Evolutionary conservation across 768 basidiomycete species (phyloP), one percentile per base, ranked within the genome.

Genomic region (Paxillus rubicundulus): DNA sequence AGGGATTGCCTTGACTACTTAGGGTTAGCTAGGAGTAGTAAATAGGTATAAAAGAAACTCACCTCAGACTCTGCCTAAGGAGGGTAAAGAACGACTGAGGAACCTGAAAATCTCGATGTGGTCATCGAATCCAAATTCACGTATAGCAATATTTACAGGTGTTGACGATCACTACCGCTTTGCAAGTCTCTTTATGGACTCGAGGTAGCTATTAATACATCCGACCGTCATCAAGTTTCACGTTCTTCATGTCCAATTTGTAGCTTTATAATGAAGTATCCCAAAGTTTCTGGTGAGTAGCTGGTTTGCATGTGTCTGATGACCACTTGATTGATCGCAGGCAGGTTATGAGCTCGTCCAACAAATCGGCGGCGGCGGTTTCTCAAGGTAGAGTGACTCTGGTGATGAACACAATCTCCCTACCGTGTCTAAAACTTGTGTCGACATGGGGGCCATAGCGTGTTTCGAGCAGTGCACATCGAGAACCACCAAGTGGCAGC

Each of bases 361-460:
- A 55, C 80, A 87, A 67, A 86, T 95, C 39, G 92, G 92, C 8
- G 89, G 90, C 2, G 92, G 92, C 17, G 90, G 87, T 13, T 95
- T 94, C 69, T 89, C 92, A 42, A 86, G 77, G 92, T 91, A 56
- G 67, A 18, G 28, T 40, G n/a, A 9, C 18, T 13, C 45, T 7
- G 30, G 16, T 5, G 12, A n/a, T 18, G 7, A 13, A 38, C 9
- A 16, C 14, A 13, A 17, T 33, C 12, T n/a, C 33, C 24, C 24
- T 5, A 24, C 24, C 14, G 16, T 21, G 39, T 32, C 36, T 37
- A n/a, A 37, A n/a, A 13, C 36, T 48, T 47, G 39, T 16, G 45
- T 17, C 0, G 18, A 33, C 45, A 14, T 17, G 17, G 9, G 7
- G 30, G 9, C 24, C 48, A 0, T 53, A 96, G 93, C 45, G 94